Base-by-base conservation (phyloP, 768 basidiomycete genomes). In the Serendipita sp. region DNA sequence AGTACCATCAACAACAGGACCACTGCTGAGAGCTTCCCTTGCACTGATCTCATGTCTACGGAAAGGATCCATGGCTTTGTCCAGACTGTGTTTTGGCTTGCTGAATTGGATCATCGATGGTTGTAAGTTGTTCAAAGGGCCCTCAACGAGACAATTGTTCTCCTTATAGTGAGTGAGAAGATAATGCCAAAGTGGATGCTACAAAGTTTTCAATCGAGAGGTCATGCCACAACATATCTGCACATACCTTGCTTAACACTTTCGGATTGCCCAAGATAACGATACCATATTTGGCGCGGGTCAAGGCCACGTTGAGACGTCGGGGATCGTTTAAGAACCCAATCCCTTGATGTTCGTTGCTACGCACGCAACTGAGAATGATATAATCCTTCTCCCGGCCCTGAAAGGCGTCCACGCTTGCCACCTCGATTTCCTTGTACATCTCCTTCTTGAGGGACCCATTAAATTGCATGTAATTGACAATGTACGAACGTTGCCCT, bases 191-290 rank as follows among this genome's bases (percentile, higher is more conserved):
- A 99, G 80, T 3, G 95, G 93, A 71, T 99, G 96, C 95, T 99
- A 67, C 48, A 64, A 60, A 68, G 67, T n/a, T 32, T 13, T 58
- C 34, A 30, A 13, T 13, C 5, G 5, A 41, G 35, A 67, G 38
- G 63, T 67, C 54, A 66, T 64, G 65, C 63, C 58, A 46, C 11
- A 65, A 64, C 46, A 46, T 41, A 13, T 7, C 30, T 65, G 18
- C 28, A 70, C 80, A 45, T 68, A 92, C 95, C 86, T 98, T 99
- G 86, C 92, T 96, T 58, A 99, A 78, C 65, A 99, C 95, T 74
- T 98, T 98, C 2, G 96, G 96, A 73, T 99, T 99, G n/a, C 96
- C 96, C n/a, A 99, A 80, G 70, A 99, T 97, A 60, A 99, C 96
- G 7, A 95, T 88, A 2, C 96, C 96, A 72, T 98, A 99, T 74